Percentiles rank a stretch among this genome's conserved stretches.
Conservation (phyloP, 305 asterid genomes). For the Nicotiana rustica region DNA sequence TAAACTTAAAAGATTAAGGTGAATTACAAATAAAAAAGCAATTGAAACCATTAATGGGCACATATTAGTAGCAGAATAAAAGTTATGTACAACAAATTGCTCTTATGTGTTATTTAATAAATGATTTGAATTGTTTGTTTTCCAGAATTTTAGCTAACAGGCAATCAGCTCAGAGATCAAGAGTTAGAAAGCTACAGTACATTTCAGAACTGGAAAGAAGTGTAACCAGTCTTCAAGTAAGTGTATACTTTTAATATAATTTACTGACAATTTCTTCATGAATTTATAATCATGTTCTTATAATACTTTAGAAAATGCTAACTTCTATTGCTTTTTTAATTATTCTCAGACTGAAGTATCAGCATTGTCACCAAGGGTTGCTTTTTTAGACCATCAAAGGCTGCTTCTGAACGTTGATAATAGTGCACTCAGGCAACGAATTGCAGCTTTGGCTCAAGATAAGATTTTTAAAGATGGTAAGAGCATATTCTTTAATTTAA, state of each 20-base stretch:
- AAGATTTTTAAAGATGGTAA: conserved; percentile 93
- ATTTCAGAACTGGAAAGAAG: conserved; percentile 94
- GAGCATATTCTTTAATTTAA: not conserved
- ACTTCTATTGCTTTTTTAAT: not conserved
- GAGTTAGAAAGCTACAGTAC: conserved; percentile 89
- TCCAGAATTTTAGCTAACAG: conserved; percentile 86
- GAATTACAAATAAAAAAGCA: not conserved
- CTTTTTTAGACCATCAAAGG: conserved; percentile 91
- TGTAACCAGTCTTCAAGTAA: conserved; percentile 77
- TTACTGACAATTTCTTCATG: not conserved
- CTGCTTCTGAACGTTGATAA: conserved; percentile 85
- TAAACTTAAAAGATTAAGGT: not conserved
- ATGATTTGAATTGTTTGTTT: not conserved
- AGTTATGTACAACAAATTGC: not conserved
- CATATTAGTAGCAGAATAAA: not conserved
- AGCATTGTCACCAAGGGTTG: conserved; percentile 91
- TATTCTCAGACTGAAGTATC: conserved; percentile 77
- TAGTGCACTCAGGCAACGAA: conserved; percentile 84
- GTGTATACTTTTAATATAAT: conserved; percentile 17
- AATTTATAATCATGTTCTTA: conserved; percentile 1
- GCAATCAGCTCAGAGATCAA: conserved; percentile 94
- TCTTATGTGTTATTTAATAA: not conserved
- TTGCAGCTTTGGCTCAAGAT: conserved; percentile 97
- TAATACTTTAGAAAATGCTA: not conserved
- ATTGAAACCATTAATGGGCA: not conserved